Evolutionary conservation across 805 yeast species (phyloP), one percentile per base, ranked within the genome.

Genomic region (Spathaspora boniae): DNA sequence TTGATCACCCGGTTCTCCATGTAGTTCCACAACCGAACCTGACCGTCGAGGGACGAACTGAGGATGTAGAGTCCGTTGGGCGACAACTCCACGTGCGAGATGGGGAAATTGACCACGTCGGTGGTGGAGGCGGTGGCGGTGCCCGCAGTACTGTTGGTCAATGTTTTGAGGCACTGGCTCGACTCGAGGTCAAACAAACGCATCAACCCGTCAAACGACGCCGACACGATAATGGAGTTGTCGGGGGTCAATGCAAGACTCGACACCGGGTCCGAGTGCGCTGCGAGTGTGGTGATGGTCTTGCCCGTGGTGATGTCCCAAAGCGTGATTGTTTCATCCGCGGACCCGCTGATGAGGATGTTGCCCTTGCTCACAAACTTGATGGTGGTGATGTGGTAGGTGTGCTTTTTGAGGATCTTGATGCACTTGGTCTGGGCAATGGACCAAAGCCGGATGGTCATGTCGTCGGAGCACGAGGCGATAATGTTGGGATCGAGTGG

Each of bases 251-350:
- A 61, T 48, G 86, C 81, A 1, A 89, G 65, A 0, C 86, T 72
- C 16, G 86, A 78, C 2, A 93, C 84, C 0, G 97, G 94, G 47
- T 87, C 97, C 0, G 94, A 78, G 59, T 91, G 98, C 0, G 98
- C 97, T 26, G 95, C 83, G 33, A 91, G 62, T 0, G 94, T 86
- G 51, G 83, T 80, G 47, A 87, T 61, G 37, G 85, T 74, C 26
- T 71, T 71, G 1, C 94, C 94, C 14, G 76, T 65, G 21, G 68
- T 65, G 2, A 82, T 74, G 57, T 91, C 96, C 98, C 98, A 91
- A 2, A 91, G 72, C 34, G 89, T 74, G 11, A 93, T 80, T 34
- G 91, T 86, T 53, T 91, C 98, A 58, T 91, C 98, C 33, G 93
- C 77, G 1, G 94, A 78, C 0, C 95, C 95, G 28, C 89, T 76